Percentiles rank a stretch among this genome's conserved stretches.
Evolutionary conservation across 2,329 filamentous ascomycete species (phyloP).

Genomic region (Colletotrichum sp.): DNA sequence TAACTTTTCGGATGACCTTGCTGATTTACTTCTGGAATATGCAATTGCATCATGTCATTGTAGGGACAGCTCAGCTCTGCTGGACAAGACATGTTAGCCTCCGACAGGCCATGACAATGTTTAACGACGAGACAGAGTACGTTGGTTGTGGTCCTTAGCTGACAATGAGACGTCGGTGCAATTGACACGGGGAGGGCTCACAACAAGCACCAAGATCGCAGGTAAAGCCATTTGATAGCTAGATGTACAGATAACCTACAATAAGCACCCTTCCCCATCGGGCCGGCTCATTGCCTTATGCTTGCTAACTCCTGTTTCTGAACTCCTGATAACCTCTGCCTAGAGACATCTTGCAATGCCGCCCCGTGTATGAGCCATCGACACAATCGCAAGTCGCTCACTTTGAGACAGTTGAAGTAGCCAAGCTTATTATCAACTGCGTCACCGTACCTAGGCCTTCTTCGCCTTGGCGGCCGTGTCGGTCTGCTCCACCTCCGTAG

Average conservation of each 20-base stretch:
- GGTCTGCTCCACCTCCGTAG: conserved; percentile 13
- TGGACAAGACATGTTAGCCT: neutral
- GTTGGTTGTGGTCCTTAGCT: neutral
- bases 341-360: conserved; percentile 1
- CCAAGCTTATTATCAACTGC: neutral
- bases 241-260: conserved; percentile 19
- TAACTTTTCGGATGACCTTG: neutral
- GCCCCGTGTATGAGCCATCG: neutral
- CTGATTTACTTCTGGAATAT: neutral
- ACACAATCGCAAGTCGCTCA: neutral
- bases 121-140: neutral
- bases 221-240: conserved; percentile 14
- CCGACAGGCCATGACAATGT: neutral
- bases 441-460: neutral
- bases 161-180: neutral
- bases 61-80: neutral
- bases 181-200: neutral
- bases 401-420: neutral
- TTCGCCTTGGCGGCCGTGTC: conserved; percentile 11
- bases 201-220: neutral
- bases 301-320: neutral
- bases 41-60: neutral
- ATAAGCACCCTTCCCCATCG: neutral
- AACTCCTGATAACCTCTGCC: neutral
- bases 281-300: neutral